Conservation (phyloP, 2,329 filamentous ascomycete species). For the Aspergillus intermedius region DNA sequence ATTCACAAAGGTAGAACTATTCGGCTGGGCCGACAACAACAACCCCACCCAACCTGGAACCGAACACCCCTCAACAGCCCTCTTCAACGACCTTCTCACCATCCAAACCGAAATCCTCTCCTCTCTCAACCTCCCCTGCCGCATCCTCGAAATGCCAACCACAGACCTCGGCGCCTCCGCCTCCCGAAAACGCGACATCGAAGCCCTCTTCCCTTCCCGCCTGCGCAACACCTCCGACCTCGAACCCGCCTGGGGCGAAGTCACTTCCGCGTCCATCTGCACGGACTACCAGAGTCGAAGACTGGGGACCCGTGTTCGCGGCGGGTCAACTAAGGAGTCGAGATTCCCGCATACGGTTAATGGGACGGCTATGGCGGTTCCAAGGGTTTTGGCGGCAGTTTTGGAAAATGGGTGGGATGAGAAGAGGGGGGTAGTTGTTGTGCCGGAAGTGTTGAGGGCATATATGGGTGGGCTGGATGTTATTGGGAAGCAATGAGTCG, state of each 20-base stretch:
- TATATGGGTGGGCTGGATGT: constrained; percentile 75
- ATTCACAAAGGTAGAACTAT: constrained; percentile 97
- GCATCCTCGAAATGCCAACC: constrained; percentile 87
- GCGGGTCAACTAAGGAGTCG: constrained; percentile 41
- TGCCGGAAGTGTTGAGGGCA: constrained; percentile 71
- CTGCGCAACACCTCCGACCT: constrained; percentile 25
- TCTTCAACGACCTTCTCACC: constrained; percentile 79
- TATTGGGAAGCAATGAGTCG: constrained; percentile 42
- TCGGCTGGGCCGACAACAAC: constrained; percentile 71
- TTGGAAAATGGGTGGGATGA: constrained; percentile 89
- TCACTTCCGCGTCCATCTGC: constrained; percentile 84
- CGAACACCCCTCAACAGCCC: constrained; percentile 25
- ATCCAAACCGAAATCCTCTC: constrained; percentile 80
- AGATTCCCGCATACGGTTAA: constrained; percentile 86
- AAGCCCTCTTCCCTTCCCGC: constrained; percentile 85
- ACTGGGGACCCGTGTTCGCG: constrained; percentile 66
- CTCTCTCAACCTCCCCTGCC: constrained; percentile 72
- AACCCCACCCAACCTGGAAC: constrained; percentile 21
- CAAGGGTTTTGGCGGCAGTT: constrained; percentile 79
- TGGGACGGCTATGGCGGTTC: constrained; percentile 87
- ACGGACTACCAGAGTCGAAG: constrained; percentile 89
- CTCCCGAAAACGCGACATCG: constrained; percentile 81
- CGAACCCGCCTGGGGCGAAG: constrained; percentile 80
- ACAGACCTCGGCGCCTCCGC: constrained; percentile 85
- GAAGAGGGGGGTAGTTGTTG: constrained; percentile 55